Evolutionary conservation across 2,329 filamentous ascomycete genomes (phyloP), one percentile per base, ranked within the genome.

Genomic region (Pseudogymnoascus sp.): DNA sequence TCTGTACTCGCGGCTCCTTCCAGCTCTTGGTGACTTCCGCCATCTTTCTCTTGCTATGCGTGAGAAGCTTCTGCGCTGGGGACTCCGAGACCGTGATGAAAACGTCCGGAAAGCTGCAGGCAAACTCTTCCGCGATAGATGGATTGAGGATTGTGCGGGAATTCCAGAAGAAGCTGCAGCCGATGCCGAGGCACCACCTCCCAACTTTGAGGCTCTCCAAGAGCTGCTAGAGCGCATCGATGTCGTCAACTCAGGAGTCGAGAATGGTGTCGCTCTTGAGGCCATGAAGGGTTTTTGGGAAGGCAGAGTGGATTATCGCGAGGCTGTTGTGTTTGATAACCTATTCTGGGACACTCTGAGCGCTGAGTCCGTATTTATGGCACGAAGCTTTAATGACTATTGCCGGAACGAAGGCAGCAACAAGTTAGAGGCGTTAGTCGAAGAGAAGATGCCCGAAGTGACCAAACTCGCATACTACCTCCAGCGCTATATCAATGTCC

Each of bases 201-300:
- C 90, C 0, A 93, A 82, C 65, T 83, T 95, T 8, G 88, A 93
- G n/a, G 92, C 89, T 0, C 80, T 99, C 5, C 82, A 95, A 2
- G 95, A 99, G 74, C 82, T 99, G 0, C 81, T 99, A 3, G 95
- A 99, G 77, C 87, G 95, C 68, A 95, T 99, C 65, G 93, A 99
- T 69, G 87, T 97, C 1, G 85, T 96, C 66, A 95, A 95, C 73
- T 93, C 92, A 3, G 93, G 92, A 1, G 86, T 89, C 18, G 93
- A 97, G 73, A 90, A 89, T 63, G 96, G 95, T 5, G 90, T 97
- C 64, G 93, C 91, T 1, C 83, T 96, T 7, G 90, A 97, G 72
- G 95, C 95, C 0, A 97, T 99, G 93, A 88, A 85, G 65, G 90
- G 91, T 59, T 97, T 99, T 76, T 99, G 95, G 95, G 90, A 95